phyloP scores from a whole-genome alignment of 257 asterid genomes.

The Phtheirospermum japonicum region DNA sequence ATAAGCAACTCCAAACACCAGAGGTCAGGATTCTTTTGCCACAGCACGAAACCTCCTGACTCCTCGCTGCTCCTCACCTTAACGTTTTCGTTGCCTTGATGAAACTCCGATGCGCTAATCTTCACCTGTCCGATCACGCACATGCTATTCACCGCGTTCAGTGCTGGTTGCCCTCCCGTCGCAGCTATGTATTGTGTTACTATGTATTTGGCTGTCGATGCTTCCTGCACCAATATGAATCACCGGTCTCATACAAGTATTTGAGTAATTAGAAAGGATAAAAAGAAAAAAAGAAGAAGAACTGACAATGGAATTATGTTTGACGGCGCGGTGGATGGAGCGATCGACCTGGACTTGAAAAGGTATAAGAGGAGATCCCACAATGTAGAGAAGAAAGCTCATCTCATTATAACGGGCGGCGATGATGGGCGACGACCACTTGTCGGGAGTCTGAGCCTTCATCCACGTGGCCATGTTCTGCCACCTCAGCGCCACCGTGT shows the following conservation, averaged over 20 bases:
- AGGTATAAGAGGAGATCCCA: conserved; percentile 80
- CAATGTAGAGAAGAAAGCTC: conserved; percentile 66
- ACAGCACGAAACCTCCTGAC: conserved; percentile 76
- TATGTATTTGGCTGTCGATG: conserved; percentile 90
- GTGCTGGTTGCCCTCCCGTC: conserved; percentile 76
- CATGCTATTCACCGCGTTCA: conserved; percentile 67
- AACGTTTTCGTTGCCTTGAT: conserved; percentile 74
- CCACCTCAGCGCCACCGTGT: conserved; percentile 71
- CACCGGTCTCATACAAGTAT: not conserved
- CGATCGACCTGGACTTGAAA: conserved; percentile 62
- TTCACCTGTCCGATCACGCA: conserved; percentile 77
- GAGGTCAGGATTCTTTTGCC: conserved; percentile 85
- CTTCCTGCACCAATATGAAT: conserved; percentile 63
- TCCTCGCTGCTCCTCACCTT: conserved; percentile 69
- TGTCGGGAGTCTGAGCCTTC: conserved; percentile 83
- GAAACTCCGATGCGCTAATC: conserved; percentile 75
- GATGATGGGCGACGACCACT: conserved; percentile 79
- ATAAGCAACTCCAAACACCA: conserved; percentile 82
- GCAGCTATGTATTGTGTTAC: conserved; percentile 90
- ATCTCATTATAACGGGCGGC: conserved; percentile 78
- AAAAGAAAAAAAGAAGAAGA: not conserved
- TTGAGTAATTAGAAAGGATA: not conserved
- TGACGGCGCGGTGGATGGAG: conserved; percentile 46
- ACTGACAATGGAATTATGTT: conserved; percentile 77
- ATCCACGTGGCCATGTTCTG: conserved; percentile 94